Evolutionary conservation across 2,329 filamentous ascomycete species (phyloP).

Genomic region (Phaeosphaeriaceae sp.): DNA sequence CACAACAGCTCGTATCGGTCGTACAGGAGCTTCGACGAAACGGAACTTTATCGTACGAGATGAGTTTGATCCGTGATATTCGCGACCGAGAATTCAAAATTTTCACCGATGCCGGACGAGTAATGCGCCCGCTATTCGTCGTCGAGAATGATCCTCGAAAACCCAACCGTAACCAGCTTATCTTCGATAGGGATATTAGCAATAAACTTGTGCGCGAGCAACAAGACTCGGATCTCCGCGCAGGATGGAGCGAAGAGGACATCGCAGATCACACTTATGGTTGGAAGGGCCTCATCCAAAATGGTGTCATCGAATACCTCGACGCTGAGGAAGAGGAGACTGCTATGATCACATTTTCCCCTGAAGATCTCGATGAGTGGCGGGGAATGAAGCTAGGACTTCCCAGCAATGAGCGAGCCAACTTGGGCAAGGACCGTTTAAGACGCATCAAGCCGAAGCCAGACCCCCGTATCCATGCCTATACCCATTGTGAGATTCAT

Average conservation of each 20-base stretch:
- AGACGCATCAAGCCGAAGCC: conserved; percentile 86
- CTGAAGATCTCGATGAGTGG: conserved; percentile 81
- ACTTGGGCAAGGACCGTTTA: conserved; percentile 76
- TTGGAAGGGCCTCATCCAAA: conserved; percentile 84
- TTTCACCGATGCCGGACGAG: conserved; percentile 94
- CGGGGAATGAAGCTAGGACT: conserved; percentile 53
- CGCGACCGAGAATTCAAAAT: conserved; percentile 98
- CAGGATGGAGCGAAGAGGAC: conserved; percentile 64
- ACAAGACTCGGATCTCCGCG: conserved; percentile 64
- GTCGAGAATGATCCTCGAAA: conserved; percentile 85
- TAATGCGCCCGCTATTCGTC: conserved; percentile 92
- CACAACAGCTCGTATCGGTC: conserved; percentile 80
- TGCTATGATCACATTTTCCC: conserved; percentile 99
- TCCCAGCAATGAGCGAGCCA: conserved; percentile 42
- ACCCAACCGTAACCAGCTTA: conserved; percentile 75
- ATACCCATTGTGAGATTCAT: conserved; percentile 99
- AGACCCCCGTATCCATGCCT: conserved; percentile 86
- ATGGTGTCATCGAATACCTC: conserved; percentile 91
- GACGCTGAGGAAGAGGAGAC: conserved; percentile 99
- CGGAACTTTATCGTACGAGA: conserved; percentile 86
- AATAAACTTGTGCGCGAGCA: conserved; percentile 75
- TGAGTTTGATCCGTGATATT: conserved; percentile 94
- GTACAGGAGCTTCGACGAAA: conserved; percentile 79
- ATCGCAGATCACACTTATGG: conserved; percentile 71
- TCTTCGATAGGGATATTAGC: conserved; percentile 82